Evolutionary conservation across 352 stramenopile genomes (phyloP).

Genomic region (Pythium phragmitis): DNA sequence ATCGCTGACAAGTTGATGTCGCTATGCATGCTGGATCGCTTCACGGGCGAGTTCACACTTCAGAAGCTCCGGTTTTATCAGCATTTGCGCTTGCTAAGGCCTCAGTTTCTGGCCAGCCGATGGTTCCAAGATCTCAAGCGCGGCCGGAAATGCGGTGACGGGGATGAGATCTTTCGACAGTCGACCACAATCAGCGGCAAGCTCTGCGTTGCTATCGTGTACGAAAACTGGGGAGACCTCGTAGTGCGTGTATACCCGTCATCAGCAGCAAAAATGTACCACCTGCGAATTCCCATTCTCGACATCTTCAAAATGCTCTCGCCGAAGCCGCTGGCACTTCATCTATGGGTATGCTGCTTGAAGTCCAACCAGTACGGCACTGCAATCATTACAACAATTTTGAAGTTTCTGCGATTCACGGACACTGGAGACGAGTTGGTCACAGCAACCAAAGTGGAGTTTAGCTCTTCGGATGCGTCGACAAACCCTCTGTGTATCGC

Average conservation of each 20-base stretch:
- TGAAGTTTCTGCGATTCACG: slow-evolving; percentile 29
- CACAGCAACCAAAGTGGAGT: neutral
- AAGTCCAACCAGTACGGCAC: slow-evolving; percentile 66
- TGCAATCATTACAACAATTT: slow-evolving; percentile 41
- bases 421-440: slow-evolving; percentile 3
- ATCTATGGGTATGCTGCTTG: slow-evolving; percentile 65
- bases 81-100: slow-evolving; percentile 44
- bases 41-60: slow-evolving; percentile 67
- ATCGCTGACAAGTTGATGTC: slow-evolving; percentile 54
- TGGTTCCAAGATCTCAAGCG: slow-evolving; percentile 58
- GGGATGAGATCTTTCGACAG: slow-evolving; percentile 74
- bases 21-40: slow-evolving; percentile 65
- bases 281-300: slow-evolving; percentile 34
- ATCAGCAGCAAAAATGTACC: slow-evolving; percentile 31
- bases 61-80: slow-evolving; percentile 72
- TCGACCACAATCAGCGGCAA: slow-evolving; percentile 38
- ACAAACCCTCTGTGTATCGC: slow-evolving; percentile 6
- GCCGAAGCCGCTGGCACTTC: slow-evolving; percentile 43
- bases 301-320: slow-evolving; percentile 38
- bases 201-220: slow-evolving; percentile 55
- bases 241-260: slow-evolving; percentile 56
- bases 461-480: neutral
- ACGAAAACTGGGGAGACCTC: slow-evolving; percentile 82
- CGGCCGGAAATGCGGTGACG: slow-evolving; percentile 62
- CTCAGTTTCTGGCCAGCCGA: slow-evolving; percentile 52